A percentile compares a stretch with the other conserved stretches of the same genome.
These are phyloP conservation scores for Coccomyxa sp. DNA, from an alignment of 139 green algal species.

Conservation along the genomic window DNA sequence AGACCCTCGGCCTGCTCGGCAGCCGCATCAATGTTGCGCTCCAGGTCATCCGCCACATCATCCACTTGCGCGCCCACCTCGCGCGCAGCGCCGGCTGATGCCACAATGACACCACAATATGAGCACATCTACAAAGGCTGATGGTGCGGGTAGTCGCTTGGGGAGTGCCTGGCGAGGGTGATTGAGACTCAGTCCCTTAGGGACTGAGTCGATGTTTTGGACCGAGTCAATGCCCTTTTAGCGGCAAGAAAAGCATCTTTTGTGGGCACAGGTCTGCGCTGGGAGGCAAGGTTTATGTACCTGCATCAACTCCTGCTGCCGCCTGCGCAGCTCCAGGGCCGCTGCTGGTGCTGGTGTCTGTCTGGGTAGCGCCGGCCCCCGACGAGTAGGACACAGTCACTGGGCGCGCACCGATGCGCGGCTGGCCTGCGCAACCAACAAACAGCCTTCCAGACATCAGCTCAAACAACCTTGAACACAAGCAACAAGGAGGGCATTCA, in stretches of 20 bases:
- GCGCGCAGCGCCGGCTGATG: background rate
- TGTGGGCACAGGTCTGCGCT: background rate
- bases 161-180: background rate
- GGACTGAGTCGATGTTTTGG: background rate
- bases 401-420: background rate
- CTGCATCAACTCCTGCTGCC: background rate
- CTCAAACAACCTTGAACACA: background rate
- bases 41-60: background rate
- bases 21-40: background rate
- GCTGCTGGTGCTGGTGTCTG: background rate
- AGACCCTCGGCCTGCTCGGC: background rate
- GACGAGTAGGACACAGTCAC: background rate
- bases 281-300: background rate
- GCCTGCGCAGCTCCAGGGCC: background rate
- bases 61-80: background rate
- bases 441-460: no score
- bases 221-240: background rate
- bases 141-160: background rate
- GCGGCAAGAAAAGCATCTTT: background rate
- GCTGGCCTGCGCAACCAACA: background rate
- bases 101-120: background rate
- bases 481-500: background rate
- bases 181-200: background rate
- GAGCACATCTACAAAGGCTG: background rate
- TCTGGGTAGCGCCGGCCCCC: background rate